Conservation (phyloP, 73 alveolate genomes). For the Blepharisma japonicum region DNA sequence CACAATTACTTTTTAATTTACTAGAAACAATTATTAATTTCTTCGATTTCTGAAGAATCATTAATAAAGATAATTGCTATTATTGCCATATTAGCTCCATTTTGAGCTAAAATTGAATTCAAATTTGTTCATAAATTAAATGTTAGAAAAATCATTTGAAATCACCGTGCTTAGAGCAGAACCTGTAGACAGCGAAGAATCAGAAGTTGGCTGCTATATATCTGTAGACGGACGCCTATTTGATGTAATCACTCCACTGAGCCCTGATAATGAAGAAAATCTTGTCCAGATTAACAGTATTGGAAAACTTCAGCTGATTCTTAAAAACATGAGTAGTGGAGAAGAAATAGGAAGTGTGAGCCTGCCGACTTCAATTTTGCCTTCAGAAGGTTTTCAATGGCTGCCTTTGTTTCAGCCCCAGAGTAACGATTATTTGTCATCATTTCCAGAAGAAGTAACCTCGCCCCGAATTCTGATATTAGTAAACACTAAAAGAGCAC, state of each 20-base stretch:
- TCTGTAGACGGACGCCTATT: slow-evolving; percentile 1
- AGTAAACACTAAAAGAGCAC: not conserved
- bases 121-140: not conserved
- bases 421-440: not conserved
- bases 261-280: slow-evolving; percentile 15
- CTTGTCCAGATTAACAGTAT: not conserved
- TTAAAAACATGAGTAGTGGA: slow-evolving; percentile 18
- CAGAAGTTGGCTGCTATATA: not conserved
- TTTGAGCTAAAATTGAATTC: too few relatives aligned
- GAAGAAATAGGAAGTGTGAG: slow-evolving; percentile 18
- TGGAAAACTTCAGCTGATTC: not conserved
- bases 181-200: not conserved
- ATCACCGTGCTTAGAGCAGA: slow-evolving; percentile 24
- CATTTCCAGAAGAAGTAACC: slow-evolving; percentile 25
- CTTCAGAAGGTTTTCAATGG: slow-evolving; percentile 23
- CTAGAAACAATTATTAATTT: too few relatives aligned
- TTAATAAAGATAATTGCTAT: too few relatives aligned
- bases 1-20: too few relatives aligned
- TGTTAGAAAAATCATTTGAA: slow-evolving; percentile 1
- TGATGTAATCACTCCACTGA: slow-evolving; percentile 16
- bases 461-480: not conserved
- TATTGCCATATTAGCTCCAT: too few relatives aligned
- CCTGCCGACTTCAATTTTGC: slow-evolving; percentile 1
- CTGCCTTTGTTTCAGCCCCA: not conserved
- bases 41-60: too few relatives aligned